Percentiles rank a stretch among this genome's conserved stretches.
These are phyloP conservation scores for Hippophae gyantsensis DNA, from an alignment of 306 rosid genomes.

Conservation along the genomic window DNA sequence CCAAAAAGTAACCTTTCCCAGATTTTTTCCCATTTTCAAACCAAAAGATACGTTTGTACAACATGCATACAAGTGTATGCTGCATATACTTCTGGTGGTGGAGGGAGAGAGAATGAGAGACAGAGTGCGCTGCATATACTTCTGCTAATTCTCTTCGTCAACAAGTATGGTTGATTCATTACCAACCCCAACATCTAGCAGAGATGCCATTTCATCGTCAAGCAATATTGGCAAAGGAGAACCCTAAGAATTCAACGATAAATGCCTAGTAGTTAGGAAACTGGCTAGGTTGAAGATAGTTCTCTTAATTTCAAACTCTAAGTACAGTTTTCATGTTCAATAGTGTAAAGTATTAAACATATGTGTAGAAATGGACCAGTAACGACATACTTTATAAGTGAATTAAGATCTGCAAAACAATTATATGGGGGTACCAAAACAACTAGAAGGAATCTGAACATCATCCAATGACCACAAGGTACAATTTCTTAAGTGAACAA, in stretches of 20 bases:
- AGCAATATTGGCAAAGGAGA: conserved; percentile 70
- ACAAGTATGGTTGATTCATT: conserved; percentile 60
- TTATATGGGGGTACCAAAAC: neutral
- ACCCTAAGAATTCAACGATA: conserved; percentile 42
- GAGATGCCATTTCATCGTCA: conserved; percentile 61
- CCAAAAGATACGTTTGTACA: no score
- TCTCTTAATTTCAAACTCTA: neutral
- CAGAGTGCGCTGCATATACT: neutral
- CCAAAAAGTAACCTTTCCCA: no score
- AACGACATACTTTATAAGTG: no score
- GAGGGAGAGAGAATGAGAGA: no score
- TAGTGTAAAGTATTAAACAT: neutral
- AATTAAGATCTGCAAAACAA: no score
- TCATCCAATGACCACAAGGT: neutral
- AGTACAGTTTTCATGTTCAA: neutral
- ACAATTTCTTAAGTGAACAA: neutral
- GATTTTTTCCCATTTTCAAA: no score
- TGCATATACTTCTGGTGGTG: no score
- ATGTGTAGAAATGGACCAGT: neutral
- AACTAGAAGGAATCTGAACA: neutral
- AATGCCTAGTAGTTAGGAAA: neutral
- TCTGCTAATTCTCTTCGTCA: conserved; percentile 57
- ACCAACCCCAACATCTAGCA: conserved; percentile 64
- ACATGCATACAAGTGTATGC: no score
- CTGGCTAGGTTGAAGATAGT: neutral